These are phyloP conservation scores for Ophiostoma angusticollis DNA, from an alignment of 2,329 filamentous ascomycete species.

Conservation along the genomic window DNA sequence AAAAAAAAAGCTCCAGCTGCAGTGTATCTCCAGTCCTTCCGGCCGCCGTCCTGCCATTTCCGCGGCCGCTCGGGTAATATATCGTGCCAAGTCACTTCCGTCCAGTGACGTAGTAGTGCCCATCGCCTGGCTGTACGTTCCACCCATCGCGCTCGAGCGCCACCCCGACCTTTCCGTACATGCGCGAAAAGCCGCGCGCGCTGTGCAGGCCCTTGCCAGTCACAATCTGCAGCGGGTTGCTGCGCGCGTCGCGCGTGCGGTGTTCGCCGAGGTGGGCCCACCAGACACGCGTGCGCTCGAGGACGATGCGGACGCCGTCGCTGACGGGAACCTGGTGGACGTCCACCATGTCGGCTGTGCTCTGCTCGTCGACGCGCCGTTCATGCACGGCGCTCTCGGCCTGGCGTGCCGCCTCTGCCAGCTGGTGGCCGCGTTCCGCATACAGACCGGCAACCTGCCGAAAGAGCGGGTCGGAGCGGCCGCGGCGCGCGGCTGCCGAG, in stretches of 20 bases:
- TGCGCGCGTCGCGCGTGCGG: conserved; percentile 35
- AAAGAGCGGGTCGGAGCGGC: conserved; percentile 59
- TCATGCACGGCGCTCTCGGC: conserved; percentile 58
- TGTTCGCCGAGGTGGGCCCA: conserved; percentile 61
- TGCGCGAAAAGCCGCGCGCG: conserved; percentile 56
- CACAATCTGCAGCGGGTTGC: conserved; percentile 55
- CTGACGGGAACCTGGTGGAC: conserved; percentile 73
- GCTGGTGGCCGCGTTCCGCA: conserved; percentile 54
- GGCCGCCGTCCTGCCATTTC: no score
- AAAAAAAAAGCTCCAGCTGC: no score
- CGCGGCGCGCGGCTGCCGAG: conserved; percentile 29
- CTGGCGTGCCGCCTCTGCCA: conserved; percentile 41
- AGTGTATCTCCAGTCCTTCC: no score
- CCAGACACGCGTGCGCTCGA: conserved; percentile 55
- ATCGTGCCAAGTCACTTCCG: conserved; percentile 14
- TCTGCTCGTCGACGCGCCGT: conserved; percentile 54
- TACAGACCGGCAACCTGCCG: conserved; percentile 67
- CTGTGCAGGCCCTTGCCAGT: conserved; percentile 74
- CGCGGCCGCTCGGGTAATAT: no score
- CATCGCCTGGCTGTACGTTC: conserved; percentile 62
- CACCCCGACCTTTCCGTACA: conserved; percentile 69
- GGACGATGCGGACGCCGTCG: conserved; percentile 69
- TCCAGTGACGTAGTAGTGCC: conserved; percentile 58
- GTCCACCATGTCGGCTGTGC: conserved; percentile 58
- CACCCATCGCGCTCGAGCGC: conserved; percentile 68